phyloP scores from a whole-genome alignment of 805 yeast genomes.

The Pichia nakasei region DNA sequence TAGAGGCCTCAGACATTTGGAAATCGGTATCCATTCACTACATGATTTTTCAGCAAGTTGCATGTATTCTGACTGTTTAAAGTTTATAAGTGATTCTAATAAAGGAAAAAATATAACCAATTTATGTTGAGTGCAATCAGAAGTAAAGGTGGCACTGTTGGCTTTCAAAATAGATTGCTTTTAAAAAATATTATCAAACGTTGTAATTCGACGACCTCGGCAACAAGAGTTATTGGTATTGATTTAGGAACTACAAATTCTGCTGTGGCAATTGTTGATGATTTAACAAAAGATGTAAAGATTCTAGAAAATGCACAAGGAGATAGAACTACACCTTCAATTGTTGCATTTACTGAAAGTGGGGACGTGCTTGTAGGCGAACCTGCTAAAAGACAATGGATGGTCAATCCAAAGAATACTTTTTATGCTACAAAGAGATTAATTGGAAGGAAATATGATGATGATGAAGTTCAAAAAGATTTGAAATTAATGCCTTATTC shows the following conservation, averaged over 20 bases:
- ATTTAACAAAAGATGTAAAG: slow-evolving; percentile 49
- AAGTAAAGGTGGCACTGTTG: not conserved
- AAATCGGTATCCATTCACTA: no score
- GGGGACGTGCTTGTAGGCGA: slow-evolving; percentile 90
- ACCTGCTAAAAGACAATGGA: slow-evolving; percentile 94
- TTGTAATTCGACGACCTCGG: not conserved
- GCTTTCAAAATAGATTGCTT: not conserved
- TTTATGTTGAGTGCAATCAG: not conserved
- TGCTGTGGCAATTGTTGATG: slow-evolving; percentile 81
- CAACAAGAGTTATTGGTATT: slow-evolving; percentile 61
- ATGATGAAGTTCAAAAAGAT: slow-evolving; percentile 85
- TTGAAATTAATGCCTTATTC: slow-evolving; percentile 81
- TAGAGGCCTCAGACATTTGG: no score
- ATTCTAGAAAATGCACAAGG: slow-evolving; percentile 76
- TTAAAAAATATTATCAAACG: not conserved
- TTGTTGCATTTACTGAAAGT: slow-evolving; percentile 82
- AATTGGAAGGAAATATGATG: slow-evolving; percentile 88
- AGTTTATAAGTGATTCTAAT: no score
- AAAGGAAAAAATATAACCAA: no score
- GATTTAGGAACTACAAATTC: slow-evolving; percentile 88
- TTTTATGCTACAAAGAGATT: slow-evolving; percentile 90
- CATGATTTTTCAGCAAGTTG: no score
- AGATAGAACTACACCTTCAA: slow-evolving; percentile 81
- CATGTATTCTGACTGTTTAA: no score
- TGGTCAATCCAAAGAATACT: slow-evolving; percentile 89